Evolutionary conservation across 1,284 basidiomycete species (phyloP).

Genomic region (Malassezia obtusa): DNA sequence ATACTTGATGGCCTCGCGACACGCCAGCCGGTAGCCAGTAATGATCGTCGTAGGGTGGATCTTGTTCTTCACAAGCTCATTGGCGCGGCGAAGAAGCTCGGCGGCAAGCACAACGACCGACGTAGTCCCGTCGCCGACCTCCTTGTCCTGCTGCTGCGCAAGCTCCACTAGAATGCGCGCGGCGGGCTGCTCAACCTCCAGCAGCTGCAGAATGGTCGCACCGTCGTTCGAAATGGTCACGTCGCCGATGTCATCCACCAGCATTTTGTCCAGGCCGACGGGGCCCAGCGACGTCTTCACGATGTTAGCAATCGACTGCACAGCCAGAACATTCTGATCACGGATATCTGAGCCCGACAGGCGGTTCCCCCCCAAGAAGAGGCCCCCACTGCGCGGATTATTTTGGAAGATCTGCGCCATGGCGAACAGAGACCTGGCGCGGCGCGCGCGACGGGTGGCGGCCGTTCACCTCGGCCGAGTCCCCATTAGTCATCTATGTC

Average conservation of each 20-base stretch:
- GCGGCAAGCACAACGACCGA: constrained; percentile 97
- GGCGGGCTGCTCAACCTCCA: constrained; percentile 84
- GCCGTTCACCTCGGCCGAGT: constrained; percentile 1
- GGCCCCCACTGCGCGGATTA: constrained; percentile 45
- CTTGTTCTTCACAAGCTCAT: constrained; percentile 95
- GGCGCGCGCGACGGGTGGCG: background rate
- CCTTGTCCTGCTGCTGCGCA: constrained; percentile 97
- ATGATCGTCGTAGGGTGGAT: constrained; percentile 99
- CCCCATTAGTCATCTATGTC: constrained; percentile 1
- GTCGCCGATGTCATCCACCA: constrained; percentile 98
- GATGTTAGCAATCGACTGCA: constrained; percentile 91
- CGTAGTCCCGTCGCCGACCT: constrained; percentile 98
- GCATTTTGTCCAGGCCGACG: constrained; percentile 60
- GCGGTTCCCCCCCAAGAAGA: constrained; percentile 82
- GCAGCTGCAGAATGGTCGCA: constrained; percentile 85
- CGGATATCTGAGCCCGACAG: constrained; percentile 89
- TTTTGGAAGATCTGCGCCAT: constrained; percentile 48
- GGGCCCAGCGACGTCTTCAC: constrained; percentile 94
- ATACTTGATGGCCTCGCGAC: constrained; percentile 93
- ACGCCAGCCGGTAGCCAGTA: constrained; percentile 92
- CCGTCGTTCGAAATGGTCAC: constrained; percentile 99
- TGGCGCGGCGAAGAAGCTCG: constrained; percentile 85
- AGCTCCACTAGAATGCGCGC: constrained; percentile 92
- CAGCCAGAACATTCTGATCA: constrained; percentile 84
- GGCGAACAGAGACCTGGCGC: constrained; percentile 3